These are phyloP conservation scores for Globisporangium parvum DNA, from an alignment of 352 stramenopile species.

Conservation along the genomic window DNA sequence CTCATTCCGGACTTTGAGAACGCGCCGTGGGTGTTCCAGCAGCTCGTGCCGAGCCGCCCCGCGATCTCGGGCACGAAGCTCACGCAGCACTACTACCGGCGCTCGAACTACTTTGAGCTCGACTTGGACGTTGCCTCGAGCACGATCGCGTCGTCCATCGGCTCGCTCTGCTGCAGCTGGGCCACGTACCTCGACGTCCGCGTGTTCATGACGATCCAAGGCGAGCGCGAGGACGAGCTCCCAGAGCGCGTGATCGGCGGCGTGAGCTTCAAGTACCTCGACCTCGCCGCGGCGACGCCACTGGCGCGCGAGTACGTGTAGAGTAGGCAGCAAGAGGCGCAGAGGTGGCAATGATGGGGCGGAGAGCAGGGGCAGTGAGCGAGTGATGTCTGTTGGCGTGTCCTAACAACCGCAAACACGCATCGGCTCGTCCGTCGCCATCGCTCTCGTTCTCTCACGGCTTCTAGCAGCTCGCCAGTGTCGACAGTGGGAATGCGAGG, in stretches of 20 bases:
- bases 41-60: conserved; percentile 76
- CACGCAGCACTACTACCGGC: conserved; percentile 78
- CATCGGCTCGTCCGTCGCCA: no score
- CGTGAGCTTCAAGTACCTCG: conserved; percentile 53
- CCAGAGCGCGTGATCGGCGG: conserved; percentile 64
- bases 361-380: conserved; percentile 13
- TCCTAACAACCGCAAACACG: no score
- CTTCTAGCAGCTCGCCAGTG: no score
- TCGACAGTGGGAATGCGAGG: no score
- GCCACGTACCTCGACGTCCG: conserved; percentile 70
- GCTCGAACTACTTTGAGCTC: conserved; percentile 81
- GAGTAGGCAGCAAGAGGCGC: background rate
- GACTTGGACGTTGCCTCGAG: conserved; percentile 82
- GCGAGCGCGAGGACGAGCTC: conserved; percentile 57
- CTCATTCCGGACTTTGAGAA: conserved; percentile 84
- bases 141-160: conserved; percentile 69
- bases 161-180: conserved; percentile 76
- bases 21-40: conserved; percentile 78
- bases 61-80: conserved; percentile 84
- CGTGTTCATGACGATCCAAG: conserved; percentile 76
- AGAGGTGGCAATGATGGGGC: background rate
- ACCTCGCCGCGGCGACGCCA: conserved; percentile 40
- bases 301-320: conserved; percentile 11
- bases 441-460: no score
- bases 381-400: no score